phyloP scores from a whole-genome alignment of 2,329 filamentous ascomycete genomes.

The Diaporthe caulivora region DNA sequence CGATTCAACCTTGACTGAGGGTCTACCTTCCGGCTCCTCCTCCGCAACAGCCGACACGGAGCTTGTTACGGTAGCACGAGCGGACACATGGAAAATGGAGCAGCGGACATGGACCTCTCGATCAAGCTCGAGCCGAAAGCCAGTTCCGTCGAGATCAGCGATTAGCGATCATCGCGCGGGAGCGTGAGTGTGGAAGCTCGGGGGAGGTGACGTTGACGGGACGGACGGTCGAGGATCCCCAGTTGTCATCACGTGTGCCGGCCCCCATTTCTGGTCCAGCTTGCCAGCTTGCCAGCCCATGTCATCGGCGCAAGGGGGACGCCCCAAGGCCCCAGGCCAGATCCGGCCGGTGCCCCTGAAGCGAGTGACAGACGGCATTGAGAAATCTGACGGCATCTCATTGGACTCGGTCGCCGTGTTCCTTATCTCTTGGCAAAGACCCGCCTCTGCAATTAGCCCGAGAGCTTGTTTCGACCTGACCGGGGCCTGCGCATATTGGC shows the following conservation, averaged over 20 bases:
- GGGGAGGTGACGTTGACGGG: constrained; percentile 20
- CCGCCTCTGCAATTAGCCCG: constrained; percentile 27
- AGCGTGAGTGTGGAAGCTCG: not conserved
- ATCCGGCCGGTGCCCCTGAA: constrained; percentile 29
- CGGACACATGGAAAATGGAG: not conserved
- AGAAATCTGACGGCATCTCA: constrained; percentile 37
- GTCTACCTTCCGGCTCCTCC: not conserved
- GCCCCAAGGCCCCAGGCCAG: not conserved
- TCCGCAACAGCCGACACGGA: not conserved
- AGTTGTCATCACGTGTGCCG: not conserved
- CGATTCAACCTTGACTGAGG: not conserved
- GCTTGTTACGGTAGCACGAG: not conserved
- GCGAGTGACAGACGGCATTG: constrained; percentile 36
- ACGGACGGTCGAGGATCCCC: not conserved
- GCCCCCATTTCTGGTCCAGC: not conserved
- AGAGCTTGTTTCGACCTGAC: constrained; percentile 35
- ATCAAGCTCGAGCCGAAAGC: constrained; percentile 16
- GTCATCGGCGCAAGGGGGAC: not conserved
- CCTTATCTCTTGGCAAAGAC: constrained; percentile 39
- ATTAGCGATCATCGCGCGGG: not conserved
- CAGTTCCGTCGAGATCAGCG: constrained; percentile 9
- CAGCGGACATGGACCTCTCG: constrained; percentile 4
- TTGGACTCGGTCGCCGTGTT: constrained; percentile 29
- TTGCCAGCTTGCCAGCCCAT: not conserved
- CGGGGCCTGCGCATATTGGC: constrained; percentile 23